Conservation (phyloP, 1,139 yeast species). For the Citeromyces siamensis region DNA sequence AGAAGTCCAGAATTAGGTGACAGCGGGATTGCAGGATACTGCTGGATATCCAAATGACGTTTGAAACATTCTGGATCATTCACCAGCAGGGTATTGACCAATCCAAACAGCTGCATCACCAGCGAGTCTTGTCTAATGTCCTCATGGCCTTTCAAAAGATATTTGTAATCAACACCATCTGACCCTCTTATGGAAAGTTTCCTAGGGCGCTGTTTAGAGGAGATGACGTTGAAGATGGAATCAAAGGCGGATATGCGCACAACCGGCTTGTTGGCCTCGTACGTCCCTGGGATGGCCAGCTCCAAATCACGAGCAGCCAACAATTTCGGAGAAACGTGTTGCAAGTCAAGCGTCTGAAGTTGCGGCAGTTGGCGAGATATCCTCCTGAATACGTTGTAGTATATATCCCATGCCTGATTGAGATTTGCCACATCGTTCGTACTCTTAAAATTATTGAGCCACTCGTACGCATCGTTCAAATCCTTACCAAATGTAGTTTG, state of each 20-base stretch:
- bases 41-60: conserved; percentile 87
- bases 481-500: conserved; percentile 92
- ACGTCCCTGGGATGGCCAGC: conserved; percentile 91
- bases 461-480: conserved; percentile 82
- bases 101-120: conserved; percentile 95
- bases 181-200: conserved; percentile 68
- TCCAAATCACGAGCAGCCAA: conserved; percentile 71
- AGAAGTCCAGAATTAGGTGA: conserved; percentile 95
- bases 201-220: conserved; percentile 95
- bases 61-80: conserved; percentile 95
- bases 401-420: conserved; percentile 97
- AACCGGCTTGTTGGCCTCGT: conserved; percentile 73
- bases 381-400: conserved; percentile 85
- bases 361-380: conserved; percentile 86
- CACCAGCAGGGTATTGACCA: conserved; percentile 79
- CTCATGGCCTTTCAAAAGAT: conserved; percentile 86
- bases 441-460: conserved; percentile 79
- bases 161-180: conserved; percentile 85
- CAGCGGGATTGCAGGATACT: conserved; percentile 85
- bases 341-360: conserved; percentile 74
- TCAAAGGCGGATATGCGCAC: conserved; percentile 66
- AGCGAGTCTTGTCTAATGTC: conserved; percentile 96
- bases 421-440: conserved; percentile 80
- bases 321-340: conserved; percentile 86
- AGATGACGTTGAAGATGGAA: conserved; percentile 76